These are phyloP conservation scores for Colletotrichum ledebouriae DNA, from an alignment of 2,329 filamentous ascomycete species.

Conservation along the genomic window DNA sequence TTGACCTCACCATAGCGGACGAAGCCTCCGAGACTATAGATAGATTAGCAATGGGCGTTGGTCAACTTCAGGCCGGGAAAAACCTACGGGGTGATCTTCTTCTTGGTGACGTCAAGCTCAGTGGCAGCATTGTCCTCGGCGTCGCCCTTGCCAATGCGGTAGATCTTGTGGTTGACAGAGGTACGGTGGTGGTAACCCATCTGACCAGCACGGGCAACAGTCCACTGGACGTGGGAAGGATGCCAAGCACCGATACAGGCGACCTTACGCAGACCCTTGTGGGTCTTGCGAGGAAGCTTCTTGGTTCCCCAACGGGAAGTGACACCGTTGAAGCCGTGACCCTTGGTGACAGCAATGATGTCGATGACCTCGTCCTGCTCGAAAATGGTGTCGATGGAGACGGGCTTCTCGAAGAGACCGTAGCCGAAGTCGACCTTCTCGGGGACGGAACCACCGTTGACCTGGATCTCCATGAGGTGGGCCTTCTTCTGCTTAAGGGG, in stretches of 20 bases:
- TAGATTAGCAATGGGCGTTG: constrained; percentile 50
- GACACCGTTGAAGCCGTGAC: constrained; percentile 98
- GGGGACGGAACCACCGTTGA: constrained; percentile 96
- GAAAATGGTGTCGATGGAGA: constrained; percentile 93
- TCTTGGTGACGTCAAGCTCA: constrained; percentile 97
- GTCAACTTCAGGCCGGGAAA: not conserved
- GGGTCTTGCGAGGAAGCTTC: constrained; percentile 99
- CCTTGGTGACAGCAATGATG: constrained; percentile 99
- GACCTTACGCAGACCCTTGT: constrained; percentile 99
- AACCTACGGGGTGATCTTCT: constrained; percentile 99
- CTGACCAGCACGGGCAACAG: constrained; percentile 99
- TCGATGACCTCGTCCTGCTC: constrained; percentile 99
- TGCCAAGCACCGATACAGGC: constrained; percentile 99
- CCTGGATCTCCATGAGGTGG: constrained; percentile 99
- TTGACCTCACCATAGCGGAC: constrained; percentile 99
- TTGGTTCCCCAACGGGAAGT: constrained; percentile 99
- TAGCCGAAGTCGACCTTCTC: constrained; percentile 98
- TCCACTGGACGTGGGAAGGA: constrained; percentile 99
- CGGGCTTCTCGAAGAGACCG: constrained; percentile 98
- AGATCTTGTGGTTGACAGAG: constrained; percentile 99
- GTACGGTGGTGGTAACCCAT: constrained; percentile 99
- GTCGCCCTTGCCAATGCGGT: constrained; percentile 94
- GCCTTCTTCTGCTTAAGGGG: constrained; percentile 99
- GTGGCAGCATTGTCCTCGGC: constrained; percentile 95
- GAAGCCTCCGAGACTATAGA: constrained; percentile 91